Base-by-base conservation (phyloP, 495 filamentous ascomycete genomes). In the Paragyromitra xinjiangensis region DNA sequence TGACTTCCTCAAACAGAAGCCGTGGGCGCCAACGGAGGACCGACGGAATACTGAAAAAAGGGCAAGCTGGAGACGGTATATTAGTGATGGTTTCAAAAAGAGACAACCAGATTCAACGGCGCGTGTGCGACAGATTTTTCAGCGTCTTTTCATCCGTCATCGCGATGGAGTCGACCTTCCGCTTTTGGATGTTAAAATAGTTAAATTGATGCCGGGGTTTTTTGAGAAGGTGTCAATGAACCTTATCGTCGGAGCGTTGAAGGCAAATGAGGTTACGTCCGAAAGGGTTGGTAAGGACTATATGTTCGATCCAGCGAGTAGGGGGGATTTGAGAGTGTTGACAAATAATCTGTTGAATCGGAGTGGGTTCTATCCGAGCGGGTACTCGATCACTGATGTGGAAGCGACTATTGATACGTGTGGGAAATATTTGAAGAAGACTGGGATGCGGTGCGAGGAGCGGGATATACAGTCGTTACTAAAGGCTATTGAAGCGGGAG, bases 211-310 rank as follows among this genome's bases (percentile, higher is more conserved):
- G 75, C 93, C 93, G 0, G 93, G 90, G 3, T 92, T 91, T 77
- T 92, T 94, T 77, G 94, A 98, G 84, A 92, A 89, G 74, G 81
- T 98, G 12, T 92, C 90, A 1, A 87, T 94, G 34, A 98, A 97
- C 79, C 84, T 95, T 2, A 97, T 98, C 81, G 88, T 92, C 1
- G 90, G 93, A 75, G 89, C 90, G 79, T 87, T 97, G 37, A 90
- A 91, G 14, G 89, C 92, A 65, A 98, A 98, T 82, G 90, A 94
- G 0, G 90, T 98, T 6, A 94, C 94, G n/a, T 96, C 93, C 3
- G 92, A 97, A 78, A 86, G 94, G 12, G 87, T 87, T 6, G 95
- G 94, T 78, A 85, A 87, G 40, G 95, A 98, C 81, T 98, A 97
- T 80, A 91, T 98, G 80, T 97, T 97, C 78, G 90, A 97, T 68